Base-by-base conservation (phyloP, 352 stramenopile genomes). In the Phytophthora colocasiae region DNA sequence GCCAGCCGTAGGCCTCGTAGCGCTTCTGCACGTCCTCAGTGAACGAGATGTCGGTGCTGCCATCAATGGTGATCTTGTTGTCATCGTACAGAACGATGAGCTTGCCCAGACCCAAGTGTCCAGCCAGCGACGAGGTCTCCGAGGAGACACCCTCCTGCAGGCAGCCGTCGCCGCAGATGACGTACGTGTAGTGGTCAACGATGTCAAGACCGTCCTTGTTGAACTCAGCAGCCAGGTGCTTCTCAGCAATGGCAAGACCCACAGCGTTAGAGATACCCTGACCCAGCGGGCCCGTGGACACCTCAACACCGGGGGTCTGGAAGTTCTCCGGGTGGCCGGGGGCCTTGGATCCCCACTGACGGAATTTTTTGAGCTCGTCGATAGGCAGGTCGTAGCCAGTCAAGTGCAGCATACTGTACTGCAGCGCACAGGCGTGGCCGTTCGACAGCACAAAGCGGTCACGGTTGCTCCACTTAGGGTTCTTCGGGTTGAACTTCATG, bases 11-110 rank as follows among this genome's bases (percentile, higher is more conserved):
- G 24, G 98, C 86, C 75, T 99, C 97, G 77, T 99, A 99, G 60
- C 97, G 89, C 86, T 97, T 99, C 66, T 83, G 62, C 50, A 99
- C 97, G 78, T 99, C 96, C 72, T 99, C 98, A 3, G 98, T 99
- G 83, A 99, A 99, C 62, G 90, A 97, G 39, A 99, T 69, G 52
- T 93, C 81, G 15, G 97, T 99, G 73, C 87, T 69, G 67, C 97
- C 97, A 79, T 99, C 97, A 82, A 99, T 99, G 26, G 97, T 99
- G 82, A 99, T 99, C 66, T 98, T 87, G 82, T 99, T 99, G 83
- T 99, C 97, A 73, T 99, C 98, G 83, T 99, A 99, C 11, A 99
- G 80, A 45, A 99, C 97, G 77, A 99, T 99, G 53, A 99, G 86
- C 80, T 99, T 99, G 74, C 97, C 97, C 5, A 99, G 85, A 24